Evolutionary conservation across 2,329 filamentous ascomycete genomes (phyloP).

Genomic region (Parastagonospora avenae): DNA sequence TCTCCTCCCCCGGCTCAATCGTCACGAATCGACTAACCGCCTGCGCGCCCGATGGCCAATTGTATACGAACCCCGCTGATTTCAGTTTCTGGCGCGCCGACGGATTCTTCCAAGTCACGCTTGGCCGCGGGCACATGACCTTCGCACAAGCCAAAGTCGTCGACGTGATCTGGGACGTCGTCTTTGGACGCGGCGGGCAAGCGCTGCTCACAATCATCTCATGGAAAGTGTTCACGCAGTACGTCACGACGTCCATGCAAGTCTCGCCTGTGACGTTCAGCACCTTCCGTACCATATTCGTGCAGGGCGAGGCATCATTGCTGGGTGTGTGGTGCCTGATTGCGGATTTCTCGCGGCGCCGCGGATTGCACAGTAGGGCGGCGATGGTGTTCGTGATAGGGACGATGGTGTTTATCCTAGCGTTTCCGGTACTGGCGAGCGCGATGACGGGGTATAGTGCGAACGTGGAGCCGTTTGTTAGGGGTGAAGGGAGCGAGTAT

Average conservation of each 20-base stretch:
- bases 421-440: slow-evolving; percentile 15
- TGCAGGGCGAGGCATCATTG: neutral
- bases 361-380: slow-evolving; percentile 5
- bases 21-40: neutral
- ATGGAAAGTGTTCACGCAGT: slow-evolving; percentile 16
- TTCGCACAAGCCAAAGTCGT: slow-evolving; percentile 26
- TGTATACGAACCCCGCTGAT: slow-evolving; percentile 1
- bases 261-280: slow-evolving; percentile 9
- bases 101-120: slow-evolving; percentile 26
- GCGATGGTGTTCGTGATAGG: slow-evolving; percentile 20
- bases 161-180: slow-evolving; percentile 30
- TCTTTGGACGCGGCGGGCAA: slow-evolving; percentile 25
- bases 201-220: slow-evolving; percentile 17
- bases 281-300: slow-evolving; percentile 4
- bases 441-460: slow-evolving; percentile 20
- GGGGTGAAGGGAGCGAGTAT: slow-evolving; percentile 1
- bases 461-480: slow-evolving; percentile 10
- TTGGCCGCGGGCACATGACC: slow-evolving; percentile 15
- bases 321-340: neutral
- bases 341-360: slow-evolving; percentile 5
- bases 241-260: slow-evolving; percentile 25
- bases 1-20: neutral
- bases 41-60: slow-evolving; percentile 15
- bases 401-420: slow-evolving; percentile 12
- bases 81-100: slow-evolving; percentile 14